Evolutionary conservation across 2,329 filamentous ascomycete species (phyloP), one percentile per base, ranked within the genome.

Genomic region (Mollisia scopiformis): DNA sequence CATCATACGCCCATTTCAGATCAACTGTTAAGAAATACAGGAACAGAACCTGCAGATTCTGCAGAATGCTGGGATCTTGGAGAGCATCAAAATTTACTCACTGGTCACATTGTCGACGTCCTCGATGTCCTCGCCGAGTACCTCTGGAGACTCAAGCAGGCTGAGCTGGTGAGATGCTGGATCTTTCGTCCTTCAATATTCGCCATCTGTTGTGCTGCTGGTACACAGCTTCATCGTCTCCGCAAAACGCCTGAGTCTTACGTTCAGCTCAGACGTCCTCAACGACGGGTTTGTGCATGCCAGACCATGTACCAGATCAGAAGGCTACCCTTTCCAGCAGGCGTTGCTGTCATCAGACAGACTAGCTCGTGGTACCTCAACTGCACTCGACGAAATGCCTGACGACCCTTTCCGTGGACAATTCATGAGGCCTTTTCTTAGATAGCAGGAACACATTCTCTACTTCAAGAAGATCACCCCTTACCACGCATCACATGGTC

Each of bases 201-300:
- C 43, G 43, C 43, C 43, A 47, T 47, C 21, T 47, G 43, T 47
- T 23, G 43, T 47, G 43, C 43, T 27, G 25, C 43, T 8, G 21
- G 54, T 25, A 57, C 53, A 59, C 43, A 54, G 41, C 49, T 49
- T 59, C 19, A 25, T 28, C 37, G 27, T 51, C 39, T 57, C 54
- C 54, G 25, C 49, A 47, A 37, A 11, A 27, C 11, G 30, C 52
- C 49, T 27, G 33, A 47, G n/a, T 27, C 31, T 33, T 52, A 33
- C 57, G 49, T 46, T 41, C 37, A 51, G 33, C 33, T 58, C 19
- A 54, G 46, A 47, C 50, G 33, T 49, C 6, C 58, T 58, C 58
- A 43, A 55, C 50, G 54, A 55, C 51, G 61, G 61, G 41, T 47
- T 28, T 37, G 41, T 55, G 61, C 61, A 60, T 57, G 19, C 30